These are phyloP conservation scores for Ustilaginoidea virens DNA, from an alignment of 2,329 filamentous ascomycete genomes.

Conservation along the genomic window DNA sequence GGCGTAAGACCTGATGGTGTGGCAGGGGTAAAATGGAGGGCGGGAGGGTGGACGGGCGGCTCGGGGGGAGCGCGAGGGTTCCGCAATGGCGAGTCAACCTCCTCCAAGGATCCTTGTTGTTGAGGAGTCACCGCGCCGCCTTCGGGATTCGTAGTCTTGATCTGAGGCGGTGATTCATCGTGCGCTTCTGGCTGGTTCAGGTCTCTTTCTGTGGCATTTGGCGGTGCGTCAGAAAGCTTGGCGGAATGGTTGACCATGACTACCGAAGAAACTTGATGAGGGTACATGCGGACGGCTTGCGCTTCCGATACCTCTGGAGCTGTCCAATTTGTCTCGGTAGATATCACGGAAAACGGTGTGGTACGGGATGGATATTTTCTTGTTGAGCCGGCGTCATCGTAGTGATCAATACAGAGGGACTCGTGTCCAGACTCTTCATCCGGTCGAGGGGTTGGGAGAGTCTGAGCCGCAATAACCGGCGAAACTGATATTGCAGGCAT, in stretches of 20 bases:
- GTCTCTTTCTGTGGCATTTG: constrained; percentile 17
- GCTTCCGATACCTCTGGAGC: constrained; percentile 48
- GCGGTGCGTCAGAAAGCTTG: constrained; percentile 31
- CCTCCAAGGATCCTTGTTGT: constrained; percentile 29
- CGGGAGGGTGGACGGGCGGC: constrained; percentile 26
- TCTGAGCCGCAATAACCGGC: constrained; percentile 1
- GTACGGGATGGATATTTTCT: constrained; percentile 38
- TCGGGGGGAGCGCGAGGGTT: constrained; percentile 46
- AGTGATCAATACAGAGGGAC: constrained; percentile 29
- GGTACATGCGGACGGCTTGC: constrained; percentile 43
- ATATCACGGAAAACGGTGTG: constrained; percentile 47
- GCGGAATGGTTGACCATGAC: constrained; percentile 42
- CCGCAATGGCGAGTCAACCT: constrained; percentile 45
- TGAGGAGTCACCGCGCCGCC: constrained; percentile 34
- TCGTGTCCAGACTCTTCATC: constrained; percentile 6
- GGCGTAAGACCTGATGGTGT: constrained; percentile 46
- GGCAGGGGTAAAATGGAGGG: constrained; percentile 46
- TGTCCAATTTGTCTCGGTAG: constrained; percentile 46
- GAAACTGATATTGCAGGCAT: not conserved
- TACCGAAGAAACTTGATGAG: constrained; percentile 49
- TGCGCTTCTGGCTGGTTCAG: constrained; percentile 9
- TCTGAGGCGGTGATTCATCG: constrained; percentile 19
- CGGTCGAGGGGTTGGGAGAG: constrained; percentile 2
- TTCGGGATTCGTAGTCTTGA: constrained; percentile 23
- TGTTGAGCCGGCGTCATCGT: constrained; percentile 37